Base-by-base conservation (phyloP, 306 rosid genomes). In the Malus orientalis region DNA sequence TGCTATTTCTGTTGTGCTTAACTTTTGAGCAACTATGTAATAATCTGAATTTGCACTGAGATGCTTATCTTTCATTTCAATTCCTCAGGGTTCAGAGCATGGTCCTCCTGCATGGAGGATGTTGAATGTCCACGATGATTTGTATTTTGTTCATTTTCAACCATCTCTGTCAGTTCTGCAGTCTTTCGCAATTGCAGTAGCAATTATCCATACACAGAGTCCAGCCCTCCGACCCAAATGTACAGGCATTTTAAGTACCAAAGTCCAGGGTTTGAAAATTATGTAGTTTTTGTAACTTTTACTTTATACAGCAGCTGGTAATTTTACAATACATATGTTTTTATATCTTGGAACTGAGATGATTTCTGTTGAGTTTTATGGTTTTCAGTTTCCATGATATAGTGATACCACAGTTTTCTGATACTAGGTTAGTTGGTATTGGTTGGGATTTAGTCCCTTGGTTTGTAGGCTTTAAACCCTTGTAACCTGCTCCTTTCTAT, bases 151-250 rank as follows among this genome's bases (percentile, higher is more conserved):
- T 81, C 93, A 93, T 84, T 93, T 84, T 80, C 87, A 89, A 59
- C 85, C 60, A 11, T 84, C 86, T 69, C 79, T 96, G 42, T 92
- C 96, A 11, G 77, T 85, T 57, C 87, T 96, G 69, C 98, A 96
- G 84, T 86, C 94, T 74, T 91, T 96, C 84, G 91, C 98, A 69
- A 87, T 96, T 15, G 96, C 97, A 4, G 93, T 93, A 79, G 99
- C 98, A 11, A 80, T 89, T 20, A 78, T 96, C 82, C 98, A 96
- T 81, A 66, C 82, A 1, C 89, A 78, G 77, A 89, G 90, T 79
- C 96, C 98, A 29, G 62, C 82, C 81, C 94, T 96, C 72, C 91
- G 79, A 78, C 88, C 91, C 44, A 79, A 78, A 78, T 78, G 85
- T 82, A 61, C 80, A 80, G 83, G 84, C 85, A 61, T 57, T 62